Evolutionary conservation across 2,329 filamentous ascomycete species (phyloP).

Genomic region (Sarocladium kiliense): DNA sequence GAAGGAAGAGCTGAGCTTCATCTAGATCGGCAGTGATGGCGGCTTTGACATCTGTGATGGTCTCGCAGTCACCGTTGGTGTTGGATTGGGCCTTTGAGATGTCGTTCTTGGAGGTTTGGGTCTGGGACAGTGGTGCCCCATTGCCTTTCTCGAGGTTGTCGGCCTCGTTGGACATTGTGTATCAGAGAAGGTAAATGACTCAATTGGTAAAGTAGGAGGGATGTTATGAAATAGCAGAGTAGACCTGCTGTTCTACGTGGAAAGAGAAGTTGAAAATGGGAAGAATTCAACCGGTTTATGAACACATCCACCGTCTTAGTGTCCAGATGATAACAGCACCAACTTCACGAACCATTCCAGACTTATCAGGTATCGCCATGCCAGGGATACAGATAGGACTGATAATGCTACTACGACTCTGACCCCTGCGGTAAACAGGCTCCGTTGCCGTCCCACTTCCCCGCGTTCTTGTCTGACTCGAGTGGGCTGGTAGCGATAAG

Average conservation of each 20-base stretch:
- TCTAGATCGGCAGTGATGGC: constrained; percentile 8
- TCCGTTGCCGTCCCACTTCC: neutral
- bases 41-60: constrained; percentile 10
- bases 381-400: neutral
- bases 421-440: neutral
- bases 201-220: too few relatives aligned
- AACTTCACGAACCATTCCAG: too few relatives aligned
- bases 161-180: neutral
- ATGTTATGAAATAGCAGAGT: too few relatives aligned
- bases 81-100: neutral
- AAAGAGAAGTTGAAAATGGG: neutral
- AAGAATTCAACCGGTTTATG: neutral
- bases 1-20: constrained; percentile 11
- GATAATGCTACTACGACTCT: neutral
- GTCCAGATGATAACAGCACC: too few relatives aligned
- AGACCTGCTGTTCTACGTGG: neutral
- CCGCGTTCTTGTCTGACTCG: neutral
- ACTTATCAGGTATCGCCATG: neutral
- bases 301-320: neutral
- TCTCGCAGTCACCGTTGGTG: neutral
- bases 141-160: neutral
- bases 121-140: neutral
- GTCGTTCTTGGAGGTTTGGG: neutral
- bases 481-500: too few relatives aligned
- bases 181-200: too few relatives aligned